These are phyloP conservation scores for Arachnopeziza araneosa DNA, from an alignment of 2,329 filamentous ascomycete species.

Conservation along the genomic window DNA sequence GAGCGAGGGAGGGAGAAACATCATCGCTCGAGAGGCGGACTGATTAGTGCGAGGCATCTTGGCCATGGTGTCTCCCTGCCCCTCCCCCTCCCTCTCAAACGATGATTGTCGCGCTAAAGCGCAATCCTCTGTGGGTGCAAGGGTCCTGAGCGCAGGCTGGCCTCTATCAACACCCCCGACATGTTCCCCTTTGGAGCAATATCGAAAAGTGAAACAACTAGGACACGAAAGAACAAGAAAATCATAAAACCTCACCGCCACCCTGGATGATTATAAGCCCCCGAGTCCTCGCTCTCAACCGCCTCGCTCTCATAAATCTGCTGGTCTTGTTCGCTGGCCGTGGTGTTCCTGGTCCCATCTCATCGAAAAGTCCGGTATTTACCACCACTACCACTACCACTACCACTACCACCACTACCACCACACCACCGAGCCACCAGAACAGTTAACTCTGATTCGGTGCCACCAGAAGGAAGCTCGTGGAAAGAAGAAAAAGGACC, in stretches of 20 bases:
- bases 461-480: conserved; percentile 20
- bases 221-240: neutral
- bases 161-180: conserved; percentile 4
- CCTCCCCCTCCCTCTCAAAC: neutral
- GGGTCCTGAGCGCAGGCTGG: neutral
- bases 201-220: conserved; percentile 23
- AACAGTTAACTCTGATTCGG: neutral
- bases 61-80: neutral
- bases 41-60: neutral
- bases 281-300: neutral
- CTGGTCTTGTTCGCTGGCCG: neutral
- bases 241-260: conserved; percentile 26
- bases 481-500: conserved; percentile 16
- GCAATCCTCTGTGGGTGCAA: neutral
- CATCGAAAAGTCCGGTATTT: conserved; percentile 24
- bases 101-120: conserved; percentile 7
- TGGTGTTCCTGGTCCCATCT: conserved; percentile 9
- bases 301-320: neutral
- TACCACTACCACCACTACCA: neutral
- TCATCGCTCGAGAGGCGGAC: neutral
- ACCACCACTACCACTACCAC: conserved; percentile 1
- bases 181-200: conserved; percentile 14
- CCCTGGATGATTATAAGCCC: neutral
- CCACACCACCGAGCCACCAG: neutral
- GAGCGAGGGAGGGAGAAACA: neutral